A percentile compares a stretch with the other conserved stretches of the same genome.
Conservation (phyloP, 2,329 filamentous ascomycete genomes). For the Botrytis pseudocinerea region DNA sequence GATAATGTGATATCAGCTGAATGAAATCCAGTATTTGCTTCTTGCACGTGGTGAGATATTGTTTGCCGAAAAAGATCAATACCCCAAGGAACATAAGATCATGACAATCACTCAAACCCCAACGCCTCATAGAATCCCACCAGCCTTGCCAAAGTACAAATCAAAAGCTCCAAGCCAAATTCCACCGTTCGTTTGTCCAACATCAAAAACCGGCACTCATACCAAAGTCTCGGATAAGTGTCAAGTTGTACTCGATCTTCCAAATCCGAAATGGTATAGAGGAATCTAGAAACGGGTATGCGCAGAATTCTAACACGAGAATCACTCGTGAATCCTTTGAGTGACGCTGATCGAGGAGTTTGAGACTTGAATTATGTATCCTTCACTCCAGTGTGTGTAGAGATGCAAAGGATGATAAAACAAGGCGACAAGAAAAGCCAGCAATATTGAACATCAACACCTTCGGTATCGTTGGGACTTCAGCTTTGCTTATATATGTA, state of each 20-base stretch:
- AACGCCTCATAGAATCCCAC: neutral
- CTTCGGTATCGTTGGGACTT: neutral
- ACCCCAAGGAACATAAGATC: neutral
- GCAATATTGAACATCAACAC: neutral
- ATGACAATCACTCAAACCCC: neutral
- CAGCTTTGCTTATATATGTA: neutral
- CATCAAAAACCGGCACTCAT: slow-evolving; percentile 5
- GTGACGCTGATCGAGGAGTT: slow-evolving; percentile 17
- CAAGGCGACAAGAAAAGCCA: neutral
- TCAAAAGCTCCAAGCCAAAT: neutral
- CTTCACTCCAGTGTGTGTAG: neutral
- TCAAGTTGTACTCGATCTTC: slow-evolving; percentile 20
- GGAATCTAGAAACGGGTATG: slow-evolving; percentile 19
- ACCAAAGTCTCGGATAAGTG: slow-evolving; percentile 21
- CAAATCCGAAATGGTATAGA: neutral
- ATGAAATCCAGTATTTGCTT: neutral
- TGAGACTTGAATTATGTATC: neutral
- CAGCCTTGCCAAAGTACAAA: neutral
- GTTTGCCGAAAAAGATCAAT: slow-evolving; percentile 8
- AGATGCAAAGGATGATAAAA: neutral
- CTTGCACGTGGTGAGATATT: neutral
- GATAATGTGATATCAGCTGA: neutral
- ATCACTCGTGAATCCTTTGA: neutral
- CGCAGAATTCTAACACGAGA: slow-evolving; percentile 6
- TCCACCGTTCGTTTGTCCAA: slow-evolving; percentile 19